phyloP scores from a whole-genome alignment of 176 grass and related monocot species.

The maize (Zea mays) region DNA sequence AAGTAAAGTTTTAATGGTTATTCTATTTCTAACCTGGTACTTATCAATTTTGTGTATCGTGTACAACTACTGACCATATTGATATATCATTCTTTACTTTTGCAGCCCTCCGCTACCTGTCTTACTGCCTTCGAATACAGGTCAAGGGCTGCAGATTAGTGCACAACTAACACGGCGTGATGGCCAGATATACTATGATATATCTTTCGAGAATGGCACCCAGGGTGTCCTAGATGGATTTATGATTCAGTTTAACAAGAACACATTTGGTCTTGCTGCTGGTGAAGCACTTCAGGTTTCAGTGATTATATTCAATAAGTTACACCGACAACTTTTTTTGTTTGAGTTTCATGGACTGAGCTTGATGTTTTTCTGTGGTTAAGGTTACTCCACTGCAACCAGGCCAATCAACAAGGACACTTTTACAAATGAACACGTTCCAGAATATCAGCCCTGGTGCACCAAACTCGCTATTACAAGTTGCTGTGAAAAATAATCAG shows the following conservation, averaged over 20 bases:
- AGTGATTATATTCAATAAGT: conserved; percentile 5
- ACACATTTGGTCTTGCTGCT: conserved; percentile 87
- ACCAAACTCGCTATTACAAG: conserved; percentile 72
- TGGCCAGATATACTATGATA: conserved; percentile 86
- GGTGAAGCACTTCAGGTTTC: conserved; percentile 87
- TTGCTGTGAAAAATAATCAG: conserved; percentile 97
- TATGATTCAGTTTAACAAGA: conserved; percentile 99
- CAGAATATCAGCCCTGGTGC: conserved; percentile 78
- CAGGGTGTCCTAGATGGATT: conserved; percentile 85
- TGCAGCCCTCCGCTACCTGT: conserved; percentile 81
- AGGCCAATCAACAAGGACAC: conserved; percentile 72
- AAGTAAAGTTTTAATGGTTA: conserved; percentile 21
- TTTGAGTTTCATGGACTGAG: conserved; percentile 31
- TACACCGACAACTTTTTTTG: not conserved
- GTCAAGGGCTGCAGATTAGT: conserved; percentile 95
- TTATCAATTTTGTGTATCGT: conserved; percentile 16
- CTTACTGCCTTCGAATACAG: conserved; percentile 71
- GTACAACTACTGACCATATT: conserved; percentile 28
- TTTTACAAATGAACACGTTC: conserved; percentile 82
- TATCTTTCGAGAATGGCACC: conserved; percentile 84
- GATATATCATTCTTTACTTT: conserved; percentile 27
- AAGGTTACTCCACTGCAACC: conserved; percentile 86
- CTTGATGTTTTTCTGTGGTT: conserved; percentile 24
- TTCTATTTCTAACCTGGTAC: conserved; percentile 17
- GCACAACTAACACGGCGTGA: conserved; percentile 74